phyloP scores from a whole-genome alignment of 23 red algal genomes.

The Gracilaria vermiculophylla region DNA sequence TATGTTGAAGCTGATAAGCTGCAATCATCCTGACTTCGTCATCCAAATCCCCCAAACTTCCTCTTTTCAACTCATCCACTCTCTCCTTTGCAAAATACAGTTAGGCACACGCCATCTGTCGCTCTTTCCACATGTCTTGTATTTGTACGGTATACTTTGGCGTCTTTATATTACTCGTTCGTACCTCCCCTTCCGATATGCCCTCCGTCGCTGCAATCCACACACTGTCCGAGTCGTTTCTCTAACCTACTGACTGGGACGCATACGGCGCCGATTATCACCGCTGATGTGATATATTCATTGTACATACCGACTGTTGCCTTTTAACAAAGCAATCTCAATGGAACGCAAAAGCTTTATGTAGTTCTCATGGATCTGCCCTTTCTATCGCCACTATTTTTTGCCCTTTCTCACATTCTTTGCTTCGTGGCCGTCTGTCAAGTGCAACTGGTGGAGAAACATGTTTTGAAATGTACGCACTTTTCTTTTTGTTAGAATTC shows the following conservation, averaged over 20 bases:
- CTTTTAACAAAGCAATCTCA: neutral
- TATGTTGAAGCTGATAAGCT: conserved; percentile 52
- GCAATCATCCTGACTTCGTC: neutral
- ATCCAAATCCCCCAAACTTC: neutral
- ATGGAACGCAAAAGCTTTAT: neutral
- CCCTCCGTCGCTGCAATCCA: neutral
- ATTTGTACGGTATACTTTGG: neutral
- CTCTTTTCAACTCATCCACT: neutral
- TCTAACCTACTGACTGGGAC: neutral
- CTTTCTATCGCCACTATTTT: neutral
- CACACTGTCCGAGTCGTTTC: neutral
- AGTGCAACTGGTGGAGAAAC: neutral
- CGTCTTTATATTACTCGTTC: neutral
- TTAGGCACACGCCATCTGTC: neutral
- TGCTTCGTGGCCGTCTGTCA: neutral
- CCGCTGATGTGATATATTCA: neutral
- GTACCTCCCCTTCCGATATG: neutral
- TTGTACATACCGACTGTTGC: neutral
- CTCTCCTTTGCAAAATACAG: neutral
- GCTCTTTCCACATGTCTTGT: neutral
- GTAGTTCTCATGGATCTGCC: neutral
- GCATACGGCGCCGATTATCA: neutral
- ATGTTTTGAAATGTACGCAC: neutral
- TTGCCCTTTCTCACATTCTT: neutral
- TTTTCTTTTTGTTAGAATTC: neutral